Evolutionary conservation across 2,329 filamentous ascomycete genomes (phyloP), one percentile per base, ranked within the genome.

Genomic region (Neonectria sp.): DNA sequence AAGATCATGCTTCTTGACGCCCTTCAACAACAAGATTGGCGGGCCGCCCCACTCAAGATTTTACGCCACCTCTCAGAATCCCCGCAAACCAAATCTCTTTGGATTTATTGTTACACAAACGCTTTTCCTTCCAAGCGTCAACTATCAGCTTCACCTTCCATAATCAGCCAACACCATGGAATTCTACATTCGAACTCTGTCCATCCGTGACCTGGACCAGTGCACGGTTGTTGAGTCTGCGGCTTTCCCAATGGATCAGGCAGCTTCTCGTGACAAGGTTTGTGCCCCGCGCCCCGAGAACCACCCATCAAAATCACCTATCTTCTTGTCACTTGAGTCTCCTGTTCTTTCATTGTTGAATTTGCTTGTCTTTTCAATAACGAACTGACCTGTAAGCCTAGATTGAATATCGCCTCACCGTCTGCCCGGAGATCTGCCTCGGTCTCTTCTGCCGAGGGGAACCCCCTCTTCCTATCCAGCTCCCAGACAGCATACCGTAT

Each of bases 381-480:
- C 24, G 2, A 13, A 15, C 55, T 72, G 57, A 70, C 48, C n/a
- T 9, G 0, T 9, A 3, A 9, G 25, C 15, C 25, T 31, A 78
- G 77, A 79, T 79, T 35, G 77, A 78, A 40, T 79, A 79, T 37
- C 71, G 77, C 9, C 57, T 79, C 9, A 68, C 69, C 0, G 71
- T 73, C 5, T 78, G 73, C 9, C 74, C 77, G 0, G 74, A 77
- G n/a, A 55, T 78, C 27, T 79, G 76, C 6, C 65, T 70, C 5
- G 77, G 77, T 0, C 61, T 79, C 0, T 79, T 79, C 21, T 49
- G 71, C 1, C 60, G 67, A 0, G 60, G 63, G 12, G 62, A 53
- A 27, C 5, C 24, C 17, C 59, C n/a, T 9, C 33, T 63, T 1
- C 67, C 67, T 9, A 33, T 63, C 3, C 31, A 63, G 21, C 46